These are phyloP conservation scores for Albugo laibachii DNA, from an alignment of 352 stramenopile species.

Conservation along the genomic window DNA sequence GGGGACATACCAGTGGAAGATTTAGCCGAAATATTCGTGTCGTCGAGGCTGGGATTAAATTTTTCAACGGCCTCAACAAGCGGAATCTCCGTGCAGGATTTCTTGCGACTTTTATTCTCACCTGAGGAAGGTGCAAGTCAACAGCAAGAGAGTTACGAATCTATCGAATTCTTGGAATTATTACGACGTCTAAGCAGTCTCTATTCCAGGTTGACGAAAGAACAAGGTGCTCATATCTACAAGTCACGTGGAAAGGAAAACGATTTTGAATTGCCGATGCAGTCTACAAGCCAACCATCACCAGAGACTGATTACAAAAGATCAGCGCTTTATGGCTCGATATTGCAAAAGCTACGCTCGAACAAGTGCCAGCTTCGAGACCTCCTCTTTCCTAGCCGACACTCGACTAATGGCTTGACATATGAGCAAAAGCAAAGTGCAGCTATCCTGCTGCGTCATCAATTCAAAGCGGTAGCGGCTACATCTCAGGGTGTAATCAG, in stretches of 20 bases:
- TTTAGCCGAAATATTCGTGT: slow-evolving; percentile 38
- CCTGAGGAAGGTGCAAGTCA: slow-evolving; percentile 4
- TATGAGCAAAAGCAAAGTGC: slow-evolving; percentile 25
- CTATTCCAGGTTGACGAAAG: slow-evolving; percentile 6
- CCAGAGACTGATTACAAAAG: too few species aligned
- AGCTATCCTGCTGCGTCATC: slow-evolving; percentile 41
- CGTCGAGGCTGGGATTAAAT: slow-evolving; percentile 32
- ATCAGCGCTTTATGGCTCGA: not conserved
- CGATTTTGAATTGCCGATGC: too few species aligned
- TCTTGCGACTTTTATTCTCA: slow-evolving; percentile 42
- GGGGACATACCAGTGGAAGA: slow-evolving; percentile 36
- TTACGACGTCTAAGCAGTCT: slow-evolving; percentile 36
- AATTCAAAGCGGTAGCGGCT: slow-evolving; percentile 44
- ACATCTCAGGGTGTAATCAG: slow-evolving; percentile 32
- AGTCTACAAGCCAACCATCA: too few species aligned
- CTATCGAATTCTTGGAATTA: slow-evolving; percentile 34
- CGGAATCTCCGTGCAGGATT: slow-evolving; percentile 24
- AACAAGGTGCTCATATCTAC: too few species aligned
- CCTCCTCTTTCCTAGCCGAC: not conserved
- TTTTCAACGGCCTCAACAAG: slow-evolving; percentile 15
- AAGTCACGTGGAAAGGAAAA: too few species aligned
- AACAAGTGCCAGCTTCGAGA: not conserved
- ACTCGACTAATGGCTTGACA: too few species aligned
- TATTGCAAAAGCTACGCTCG: not conserved
- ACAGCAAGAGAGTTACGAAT: slow-evolving; percentile 1